Base-by-base conservation (phyloP, 805 yeast species). In the Ogataea kodamae region DNA sequence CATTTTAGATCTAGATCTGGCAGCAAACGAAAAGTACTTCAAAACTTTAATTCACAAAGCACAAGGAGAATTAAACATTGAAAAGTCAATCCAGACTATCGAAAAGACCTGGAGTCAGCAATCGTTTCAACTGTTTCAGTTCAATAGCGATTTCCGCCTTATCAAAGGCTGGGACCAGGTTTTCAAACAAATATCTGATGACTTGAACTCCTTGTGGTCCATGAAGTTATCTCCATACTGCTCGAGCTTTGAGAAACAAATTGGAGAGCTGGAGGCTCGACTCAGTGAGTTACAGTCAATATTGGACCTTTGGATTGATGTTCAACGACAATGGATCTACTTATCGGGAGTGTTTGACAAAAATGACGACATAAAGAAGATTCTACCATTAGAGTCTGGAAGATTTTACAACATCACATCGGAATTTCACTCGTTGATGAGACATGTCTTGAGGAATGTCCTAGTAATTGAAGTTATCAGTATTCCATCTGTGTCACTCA, bases 271-370 rank as follows among this genome's bases (percentile, higher is more conserved):
- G 65, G 88, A 81, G 42, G 62, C 61, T 0, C 72, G 67, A 35
- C 51, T 90, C n/a, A 71, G 69, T 28, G 46, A 52, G 1, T 46
- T 86, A 1, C 68, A 67, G 25, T 60, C 63, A 1, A 51, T 84
- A 2, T 63, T 84, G 20, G 85, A 78, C 42, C 50, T 58, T 0
- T 88, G 96, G 95, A 69, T 82, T 17, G 95, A 86, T 20, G 83
- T 78, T 2, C 97, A 90, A 55, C 64, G 81, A n/a, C 85, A 81
- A 48, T 89, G 95, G 95, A 74, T 85, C 1, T 87, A 90, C 52
- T 64, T 89, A 14, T 80, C 76, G 43, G 96, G 95, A 2, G 76
- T 87, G 0, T 81, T 90, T 49, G 78, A 74, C 4, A 61, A 67
- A 1, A 73, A 70, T 25, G 64, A 65, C 2, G 87, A 81, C 22